Evolutionary conservation across 345 rosid species (phyloP).

Genomic region (Salix dunnii): DNA sequence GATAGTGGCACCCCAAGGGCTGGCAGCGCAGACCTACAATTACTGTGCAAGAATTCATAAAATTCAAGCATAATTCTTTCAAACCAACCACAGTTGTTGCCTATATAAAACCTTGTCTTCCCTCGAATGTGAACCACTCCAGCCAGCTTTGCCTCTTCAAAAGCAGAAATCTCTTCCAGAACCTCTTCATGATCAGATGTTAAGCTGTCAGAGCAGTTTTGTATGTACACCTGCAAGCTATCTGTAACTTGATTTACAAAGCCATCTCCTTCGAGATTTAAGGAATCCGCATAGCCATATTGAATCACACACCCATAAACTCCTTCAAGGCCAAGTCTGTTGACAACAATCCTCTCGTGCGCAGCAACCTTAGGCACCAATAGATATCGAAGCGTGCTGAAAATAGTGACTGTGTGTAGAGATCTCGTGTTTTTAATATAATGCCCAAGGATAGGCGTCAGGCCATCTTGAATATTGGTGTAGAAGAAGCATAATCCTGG

Average conservation of each 20-base stretch:
- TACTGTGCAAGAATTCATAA: constrained; percentile 55
- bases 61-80: constrained; percentile 52
- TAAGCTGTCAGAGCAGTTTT: constrained; percentile 10
- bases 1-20: constrained; percentile 46
- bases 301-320: constrained; percentile 55
- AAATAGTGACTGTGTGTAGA: constrained; percentile 70
- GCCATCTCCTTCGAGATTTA: constrained; percentile 50
- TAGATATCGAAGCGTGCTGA: constrained; percentile 61
- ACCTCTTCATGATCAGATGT: constrained; percentile 13
- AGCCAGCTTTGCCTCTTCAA: constrained; percentile 40
- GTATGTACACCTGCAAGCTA: constrained; percentile 35
- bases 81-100: constrained; percentile 45
- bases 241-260: constrained; percentile 44
- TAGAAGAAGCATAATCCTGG: constrained; percentile 82
- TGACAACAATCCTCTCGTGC: constrained; percentile 44
- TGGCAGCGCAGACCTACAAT: constrained; percentile 63
- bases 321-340: constrained; percentile 39
- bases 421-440: constrained; percentile 75
- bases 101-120: constrained; percentile 55
- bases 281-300: constrained; percentile 63
- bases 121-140: constrained; percentile 58
- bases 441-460: constrained; percentile 76
- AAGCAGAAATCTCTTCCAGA: constrained; percentile 35
- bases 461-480: constrained; percentile 74
- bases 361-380: constrained; percentile 59